These are phyloP conservation scores for Geotrichum cucujoidarum DNA, from an alignment of 1,139 yeast species.

Conservation along the genomic window DNA sequence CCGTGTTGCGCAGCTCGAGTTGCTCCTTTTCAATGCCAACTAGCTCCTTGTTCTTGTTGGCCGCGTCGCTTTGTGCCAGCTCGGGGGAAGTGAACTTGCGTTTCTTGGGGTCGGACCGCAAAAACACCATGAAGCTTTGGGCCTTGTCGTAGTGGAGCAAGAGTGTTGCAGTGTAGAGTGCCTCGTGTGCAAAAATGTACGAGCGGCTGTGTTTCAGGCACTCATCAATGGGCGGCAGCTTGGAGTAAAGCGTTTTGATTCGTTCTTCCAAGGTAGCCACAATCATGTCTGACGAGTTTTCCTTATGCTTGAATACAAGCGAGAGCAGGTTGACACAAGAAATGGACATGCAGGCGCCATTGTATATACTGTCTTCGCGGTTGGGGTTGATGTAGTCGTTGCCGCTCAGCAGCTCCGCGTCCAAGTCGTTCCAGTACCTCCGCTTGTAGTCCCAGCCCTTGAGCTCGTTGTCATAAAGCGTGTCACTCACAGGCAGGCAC, in stretches of 20 bases:
- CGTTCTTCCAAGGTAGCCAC: conserved; percentile 3
- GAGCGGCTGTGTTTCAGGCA: neutral
- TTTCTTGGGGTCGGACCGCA: neutral
- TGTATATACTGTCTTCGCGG: conserved; percentile 3
- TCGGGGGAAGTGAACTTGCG: neutral
- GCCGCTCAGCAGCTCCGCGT: conserved; percentile 17
- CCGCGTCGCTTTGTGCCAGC: neutral
- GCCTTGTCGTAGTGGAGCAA: conserved; percentile 7
- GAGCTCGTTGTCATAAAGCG: conserved; percentile 20
- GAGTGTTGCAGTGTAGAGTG: conserved; percentile 5
- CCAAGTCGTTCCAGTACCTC: conserved; percentile 23
- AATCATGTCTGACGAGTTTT: neutral
- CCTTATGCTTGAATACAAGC: conserved; percentile 7
- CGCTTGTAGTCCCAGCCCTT: conserved; percentile 22
- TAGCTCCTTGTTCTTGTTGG: neutral
- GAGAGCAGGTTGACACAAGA: conserved; percentile 3
- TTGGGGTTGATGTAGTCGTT: neutral
- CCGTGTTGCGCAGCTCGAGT: neutral
- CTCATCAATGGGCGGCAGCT: conserved; percentile 3
- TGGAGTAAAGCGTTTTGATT: conserved; percentile 1
- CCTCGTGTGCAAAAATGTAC: conserved; percentile 8
- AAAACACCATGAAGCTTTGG: conserved; percentile 2
- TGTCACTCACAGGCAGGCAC: conserved; percentile 23
- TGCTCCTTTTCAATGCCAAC: neutral
- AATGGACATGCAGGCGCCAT: conserved; percentile 7